phyloP scores from a whole-genome alignment of 2,329 filamentous ascomycete genomes.

The Xylariaceae sp. region DNA sequence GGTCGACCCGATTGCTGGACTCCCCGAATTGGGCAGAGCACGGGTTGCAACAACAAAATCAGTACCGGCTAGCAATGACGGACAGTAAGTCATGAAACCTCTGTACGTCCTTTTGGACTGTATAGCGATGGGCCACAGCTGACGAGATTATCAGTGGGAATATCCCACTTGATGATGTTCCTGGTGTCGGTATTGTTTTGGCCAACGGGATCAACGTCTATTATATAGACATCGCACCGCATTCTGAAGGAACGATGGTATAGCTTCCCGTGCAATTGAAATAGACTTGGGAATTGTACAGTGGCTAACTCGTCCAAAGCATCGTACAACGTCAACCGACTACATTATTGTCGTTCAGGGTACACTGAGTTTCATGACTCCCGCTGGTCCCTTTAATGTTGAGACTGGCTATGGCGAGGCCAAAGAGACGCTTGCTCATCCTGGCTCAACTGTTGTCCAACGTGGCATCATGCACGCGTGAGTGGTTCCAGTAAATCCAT shows the following conservation, averaged over 20 bases:
- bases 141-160: slow-evolving; percentile 14
- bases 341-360: slow-evolving; percentile 29
- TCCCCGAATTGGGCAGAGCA: slow-evolving; percentile 15
- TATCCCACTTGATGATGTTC: slow-evolving; percentile 25
- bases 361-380: slow-evolving; percentile 27
- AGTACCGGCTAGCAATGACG: slow-evolving; percentile 26
- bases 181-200: slow-evolving; percentile 30
- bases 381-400: slow-evolving; percentile 21
- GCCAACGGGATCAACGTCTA: slow-evolving; percentile 31
- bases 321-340: slow-evolving; percentile 31
- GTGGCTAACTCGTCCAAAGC: slow-evolving; percentile 15
- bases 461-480: slow-evolving; percentile 32
- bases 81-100: slow-evolving; percentile 21
- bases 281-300: background rate
- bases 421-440: slow-evolving; percentile 25
- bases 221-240: slow-evolving; percentile 29
- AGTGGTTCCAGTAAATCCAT: slow-evolving; percentile 15
- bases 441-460: slow-evolving; percentile 29
- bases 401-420: slow-evolving; percentile 25
- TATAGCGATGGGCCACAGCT: background rate
- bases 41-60: slow-evolving; percentile 22
- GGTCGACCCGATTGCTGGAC: slow-evolving; percentile 18
- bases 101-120: background rate
- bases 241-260: slow-evolving; percentile 26
- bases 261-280: slow-evolving; percentile 4